phyloP scores from a whole-genome alignment of 345 rosid species.

The Linum lewisii region DNA sequence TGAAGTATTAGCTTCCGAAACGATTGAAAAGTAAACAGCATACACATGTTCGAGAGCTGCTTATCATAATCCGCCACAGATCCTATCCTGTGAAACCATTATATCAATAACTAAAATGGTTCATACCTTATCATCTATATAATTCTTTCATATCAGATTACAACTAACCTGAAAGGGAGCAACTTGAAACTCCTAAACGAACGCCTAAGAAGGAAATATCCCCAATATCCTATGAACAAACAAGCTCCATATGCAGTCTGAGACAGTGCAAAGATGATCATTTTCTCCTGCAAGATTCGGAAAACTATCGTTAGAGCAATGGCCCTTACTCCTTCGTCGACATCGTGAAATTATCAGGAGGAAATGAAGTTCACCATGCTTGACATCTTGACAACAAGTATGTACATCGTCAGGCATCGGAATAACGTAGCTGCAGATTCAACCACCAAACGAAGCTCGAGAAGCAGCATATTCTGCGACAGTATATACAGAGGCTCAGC shows the following conservation, averaged over 20 bases:
- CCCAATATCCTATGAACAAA: conserved; percentile 78
- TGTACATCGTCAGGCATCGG: conserved; percentile 66
- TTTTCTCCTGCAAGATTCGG: conserved; percentile 47
- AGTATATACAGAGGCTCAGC: conserved; percentile 89
- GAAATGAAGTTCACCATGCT: conserved; percentile 47
- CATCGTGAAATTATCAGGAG: too few species aligned
- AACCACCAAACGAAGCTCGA: conserved; percentile 57
- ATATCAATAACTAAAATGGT: conserved; percentile 8
- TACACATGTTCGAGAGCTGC: conserved; percentile 75
- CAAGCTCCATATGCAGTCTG: conserved; percentile 78
- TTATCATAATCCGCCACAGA: conserved; percentile 44
- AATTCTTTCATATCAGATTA: neutral
- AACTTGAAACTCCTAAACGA: conserved; percentile 40
- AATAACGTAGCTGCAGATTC: conserved; percentile 73
- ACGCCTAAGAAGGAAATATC: conserved; percentile 52
- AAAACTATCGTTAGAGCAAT: neutral
- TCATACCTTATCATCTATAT: neutral
- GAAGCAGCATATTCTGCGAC: conserved; percentile 72
- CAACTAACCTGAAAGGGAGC: conserved; percentile 77
- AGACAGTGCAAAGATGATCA: conserved; percentile 53
- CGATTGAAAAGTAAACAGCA: conserved; percentile 76
- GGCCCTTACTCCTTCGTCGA: neutral
- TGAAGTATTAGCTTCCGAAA: conserved; percentile 81
- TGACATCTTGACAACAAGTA: conserved; percentile 48
- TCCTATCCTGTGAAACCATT: conserved; percentile 41